Percentiles rank a stretch among this genome's conserved stretches.
Conservation (phyloP, 2,329 filamentous ascomycete genomes). For the Sclerotinia spermophila region DNA sequence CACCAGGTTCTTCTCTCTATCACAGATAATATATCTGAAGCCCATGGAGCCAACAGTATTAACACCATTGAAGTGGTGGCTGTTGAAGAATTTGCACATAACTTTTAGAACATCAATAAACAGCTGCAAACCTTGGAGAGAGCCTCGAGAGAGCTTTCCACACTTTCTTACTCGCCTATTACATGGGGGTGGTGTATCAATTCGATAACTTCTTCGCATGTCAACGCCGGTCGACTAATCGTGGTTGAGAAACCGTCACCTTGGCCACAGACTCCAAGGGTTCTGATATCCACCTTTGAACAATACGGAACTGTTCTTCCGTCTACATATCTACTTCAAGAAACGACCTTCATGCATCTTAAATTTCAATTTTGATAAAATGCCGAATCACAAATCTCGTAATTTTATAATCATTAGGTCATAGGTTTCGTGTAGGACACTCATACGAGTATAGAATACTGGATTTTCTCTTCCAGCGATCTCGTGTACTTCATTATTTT, state of each 20-base stretch:
- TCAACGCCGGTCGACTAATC: not conserved
- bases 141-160: not conserved
- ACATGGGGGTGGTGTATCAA: not conserved
- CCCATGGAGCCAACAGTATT: not conserved
- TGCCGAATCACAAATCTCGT: not conserved
- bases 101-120: not conserved
- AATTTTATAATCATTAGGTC: not conserved
- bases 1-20: not conserved
- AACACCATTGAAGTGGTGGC: not conserved
- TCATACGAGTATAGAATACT: not conserved
- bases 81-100: not conserved
- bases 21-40: not conserved
- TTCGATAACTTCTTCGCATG: not conserved
- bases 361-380: not conserved
- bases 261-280: not conserved
- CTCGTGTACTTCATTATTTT: not conserved
- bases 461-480: not conserved
- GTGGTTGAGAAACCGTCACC: not conserved
- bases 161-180: not conserved
- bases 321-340: not conserved
- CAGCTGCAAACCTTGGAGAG: not conserved
- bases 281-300: not conserved
- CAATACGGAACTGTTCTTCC: slow-evolving; percentile 2
- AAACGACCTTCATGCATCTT: not conserved
- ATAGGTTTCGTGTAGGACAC: not conserved